Evolutionary conservation across 495 filamentous ascomycete genomes (phyloP).

Genomic region (Aspergillus sparsus): DNA sequence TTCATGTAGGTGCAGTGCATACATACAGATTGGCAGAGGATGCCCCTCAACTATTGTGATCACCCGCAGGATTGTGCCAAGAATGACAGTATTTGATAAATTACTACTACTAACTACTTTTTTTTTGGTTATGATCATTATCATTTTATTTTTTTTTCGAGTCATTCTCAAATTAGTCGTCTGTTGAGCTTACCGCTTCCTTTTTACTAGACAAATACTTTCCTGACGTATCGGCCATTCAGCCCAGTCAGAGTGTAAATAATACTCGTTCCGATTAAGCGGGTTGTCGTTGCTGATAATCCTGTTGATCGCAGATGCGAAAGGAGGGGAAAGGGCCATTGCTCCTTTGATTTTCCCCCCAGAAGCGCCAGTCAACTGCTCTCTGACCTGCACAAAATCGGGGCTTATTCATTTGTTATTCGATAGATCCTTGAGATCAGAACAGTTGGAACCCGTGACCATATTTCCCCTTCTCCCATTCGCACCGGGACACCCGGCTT

Average conservation of each 20-base stretch:
- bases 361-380: slow-evolving; percentile 16
- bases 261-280: slow-evolving; percentile 14
- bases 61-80: too few species aligned
- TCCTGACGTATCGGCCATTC: slow-evolving; percentile 7
- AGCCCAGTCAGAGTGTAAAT: slow-evolving; percentile 17
- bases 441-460: slow-evolving; percentile 21
- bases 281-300: slow-evolving; percentile 18
- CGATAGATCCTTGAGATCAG: slow-evolving; percentile 11
- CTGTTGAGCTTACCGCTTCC: slow-evolving; percentile 10
- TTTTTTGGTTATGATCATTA: neutral
- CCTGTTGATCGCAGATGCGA: slow-evolving; percentile 24
- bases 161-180: slow-evolving; percentile 10
- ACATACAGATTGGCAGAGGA: too few species aligned
- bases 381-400: slow-evolving; percentile 21
- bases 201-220: slow-evolving; percentile 3
- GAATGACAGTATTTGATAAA: too few species aligned
- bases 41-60: neutral
- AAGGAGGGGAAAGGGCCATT: slow-evolving; percentile 8
- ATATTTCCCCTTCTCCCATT: slow-evolving; percentile 16
- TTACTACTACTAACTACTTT: too few species aligned
- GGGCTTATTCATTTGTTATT: neutral
- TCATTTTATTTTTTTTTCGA: slow-evolving; percentile 25
- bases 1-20: too few species aligned
- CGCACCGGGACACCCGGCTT: slow-evolving; percentile 20
- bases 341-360: slow-evolving; percentile 14